Percentiles rank a stretch among this genome's conserved stretches.
Conservation (phyloP, 2,329 filamentous ascomycete species). For the Hypoxylon sp. region DNA sequence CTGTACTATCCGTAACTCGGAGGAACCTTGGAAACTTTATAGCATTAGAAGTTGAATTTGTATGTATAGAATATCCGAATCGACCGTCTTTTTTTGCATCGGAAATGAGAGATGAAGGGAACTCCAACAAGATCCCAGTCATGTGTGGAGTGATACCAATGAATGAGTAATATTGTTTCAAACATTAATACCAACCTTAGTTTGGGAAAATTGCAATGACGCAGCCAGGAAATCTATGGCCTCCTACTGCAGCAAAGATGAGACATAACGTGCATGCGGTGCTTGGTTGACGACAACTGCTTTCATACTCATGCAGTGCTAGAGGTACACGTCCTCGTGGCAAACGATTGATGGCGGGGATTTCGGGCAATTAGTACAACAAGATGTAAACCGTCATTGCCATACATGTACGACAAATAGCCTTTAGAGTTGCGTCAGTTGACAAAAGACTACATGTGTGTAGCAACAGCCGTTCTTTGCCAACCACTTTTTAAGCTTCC, state of each 20-base stretch:
- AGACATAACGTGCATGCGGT: constrained; percentile 16
- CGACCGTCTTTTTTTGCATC: background rate
- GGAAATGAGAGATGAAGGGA: constrained; percentile 9
- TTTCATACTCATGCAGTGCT: constrained; percentile 2
- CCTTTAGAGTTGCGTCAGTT: constrained; percentile 1
- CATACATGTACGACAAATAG: background rate
- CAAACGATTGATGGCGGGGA: background rate
- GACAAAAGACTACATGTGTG: background rate
- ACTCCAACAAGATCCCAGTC: constrained; percentile 1
- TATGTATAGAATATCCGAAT: background rate
- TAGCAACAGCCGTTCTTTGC: background rate
- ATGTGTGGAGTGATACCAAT: background rate
- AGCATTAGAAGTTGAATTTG: constrained; percentile 5
- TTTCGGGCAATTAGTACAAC: background rate
- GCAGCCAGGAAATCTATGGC: background rate
- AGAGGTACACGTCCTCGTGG: background rate
- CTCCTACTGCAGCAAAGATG: background rate
- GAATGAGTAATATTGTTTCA: constrained; percentile 8
- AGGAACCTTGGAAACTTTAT: constrained; percentile 11
- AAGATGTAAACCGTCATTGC: background rate
- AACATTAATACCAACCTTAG: background rate
- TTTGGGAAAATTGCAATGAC: constrained; percentile 17
- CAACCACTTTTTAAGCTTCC: background rate
- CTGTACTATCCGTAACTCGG: constrained; percentile 18
- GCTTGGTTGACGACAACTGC: constrained; percentile 6